Evolutionary conservation across 1,139 yeast species (phyloP), one percentile per base, ranked within the genome.

Genomic region (Kazachstania sp.): DNA sequence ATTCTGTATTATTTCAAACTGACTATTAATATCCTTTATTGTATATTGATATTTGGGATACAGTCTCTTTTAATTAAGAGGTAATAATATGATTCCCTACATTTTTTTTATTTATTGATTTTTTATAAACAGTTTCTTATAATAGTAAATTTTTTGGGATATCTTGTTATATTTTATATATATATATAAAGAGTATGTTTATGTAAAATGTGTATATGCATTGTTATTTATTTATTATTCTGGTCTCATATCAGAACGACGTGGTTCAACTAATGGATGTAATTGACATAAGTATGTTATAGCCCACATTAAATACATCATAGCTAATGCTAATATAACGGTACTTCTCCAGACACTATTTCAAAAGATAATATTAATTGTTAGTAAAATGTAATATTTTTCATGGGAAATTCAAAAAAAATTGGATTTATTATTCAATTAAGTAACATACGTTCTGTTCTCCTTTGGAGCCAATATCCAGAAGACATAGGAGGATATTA

Each of bases 241-340:
- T n/a, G 88, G 88, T 69, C 92, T 78, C 64, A 84, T 69, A 57
- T 84, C 90, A 2, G 88, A 78, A 58, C 92, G 78, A 65, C 83
- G 81, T 41, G 94, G 94, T 29, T 77, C 84, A 47, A 83, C 87
- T 59, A 84, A 71, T n/a, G 94, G 94, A 65, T 84, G 92, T 50
- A 84, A 70, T 60, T 84, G 94, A 34, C 69, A 65, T 55, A 86
- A 69, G 60, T 85, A 86, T 7, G 96, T 86, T 56, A 86, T 81
- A 29, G 95, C 96, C 96, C 96, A 87, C 95, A 88, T 86, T 61
- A 88, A 73, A 66, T 77, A 88, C 73, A 88, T 84, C 95, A 88
- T 85, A 20, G 95, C 81, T 61, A 90, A 67, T 3, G 90, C 78
- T 54, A 90, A 73, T 47, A 83, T 81, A 43, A 88, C 79, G 12